Evolutionary conservation across 352 stramenopile species (phyloP).

Genomic region (Salisapilia sapeloensis): DNA sequence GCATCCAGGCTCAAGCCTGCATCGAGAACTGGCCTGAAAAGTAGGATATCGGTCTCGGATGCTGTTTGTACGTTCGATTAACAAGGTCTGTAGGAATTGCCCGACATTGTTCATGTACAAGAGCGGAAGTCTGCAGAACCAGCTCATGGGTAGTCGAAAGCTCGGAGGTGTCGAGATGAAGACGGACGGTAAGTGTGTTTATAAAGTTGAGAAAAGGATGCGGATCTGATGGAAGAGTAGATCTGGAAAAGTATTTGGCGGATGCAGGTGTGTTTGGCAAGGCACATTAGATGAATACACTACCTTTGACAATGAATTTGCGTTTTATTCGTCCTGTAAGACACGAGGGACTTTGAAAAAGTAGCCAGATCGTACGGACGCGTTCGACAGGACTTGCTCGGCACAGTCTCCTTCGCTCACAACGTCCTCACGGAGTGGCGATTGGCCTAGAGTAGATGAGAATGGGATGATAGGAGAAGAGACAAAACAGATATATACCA

Average conservation of each 20-base stretch:
- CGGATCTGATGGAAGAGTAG: constrained; percentile 10
- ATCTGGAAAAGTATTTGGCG: constrained; percentile 80
- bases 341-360: constrained; percentile 82
- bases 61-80: background rate
- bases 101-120: constrained; percentile 89
- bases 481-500: constrained; percentile 5
- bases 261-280: constrained; percentile 51
- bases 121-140: constrained; percentile 75
- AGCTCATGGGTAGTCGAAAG: constrained; percentile 79
- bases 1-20: constrained; percentile 79
- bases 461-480: background rate
- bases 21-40: constrained; percentile 86
- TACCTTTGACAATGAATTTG: background rate
- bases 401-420: constrained; percentile 57
- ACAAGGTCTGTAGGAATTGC: constrained; percentile 54
- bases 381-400: constrained; percentile 61
- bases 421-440: constrained; percentile 53
- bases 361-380: constrained; percentile 54
- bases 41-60: constrained; percentile 3
- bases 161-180: constrained; percentile 80
- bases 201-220: constrained; percentile 3
- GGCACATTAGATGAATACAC: constrained; percentile 3
- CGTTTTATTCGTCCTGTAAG: constrained; percentile 38
- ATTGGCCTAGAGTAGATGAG: constrained; percentile 5
- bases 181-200: constrained; percentile 32